Base-by-base conservation (phyloP, 1,139 yeast species). In the Pichiaceae sp. region DNA sequence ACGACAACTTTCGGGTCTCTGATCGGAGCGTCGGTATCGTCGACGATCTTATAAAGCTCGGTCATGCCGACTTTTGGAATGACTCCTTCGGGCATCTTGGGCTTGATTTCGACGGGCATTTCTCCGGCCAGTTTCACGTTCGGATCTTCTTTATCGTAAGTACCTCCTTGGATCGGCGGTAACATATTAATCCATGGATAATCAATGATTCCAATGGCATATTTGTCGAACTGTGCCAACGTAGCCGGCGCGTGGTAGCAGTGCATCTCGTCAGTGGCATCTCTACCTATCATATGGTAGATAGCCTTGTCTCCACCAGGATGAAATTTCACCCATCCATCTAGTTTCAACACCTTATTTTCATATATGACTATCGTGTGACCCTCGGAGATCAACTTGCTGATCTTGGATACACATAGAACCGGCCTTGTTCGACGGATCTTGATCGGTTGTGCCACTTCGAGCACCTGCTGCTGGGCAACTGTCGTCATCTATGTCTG, bases 231-330 rank as follows among this genome's bases (percentile, higher is more conserved):
- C 0, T 57, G 54, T 3, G 46, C 40, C 12, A 70, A 59, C 0
- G 94, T 72, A 35, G 75, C 80, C 15, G 66, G 72, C 24, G 75
- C 60, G 53, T 86, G 95, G 52, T 84, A 81, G 9, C 89, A 89
- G 38, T 77, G 71, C 84, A 86, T 85, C 56, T 86, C 96, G 54
- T 85, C 94, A 1, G 93, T 78, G 8, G 95, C 95, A 59, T 86
- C 95, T 42, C 91, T 64, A 3, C 96, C 96, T 5, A 86, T 72
- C 80, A 86, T 70, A 57, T 86, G 96, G 46, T 66, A 66, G 12
- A 86, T 79, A 0, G 94, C 89, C 50, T 76, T 80, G 45, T 81
- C 91, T 8, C 96, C 96, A 15, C 96, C 96, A 0, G 96, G 96
- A 57, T 86, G 96, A 35, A 53, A 65, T 19, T 66, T 63, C 27